Evolutionary conservation across 2,329 filamentous ascomycete species (phyloP).

Genomic region (Trichoderma hamatum): DNA sequence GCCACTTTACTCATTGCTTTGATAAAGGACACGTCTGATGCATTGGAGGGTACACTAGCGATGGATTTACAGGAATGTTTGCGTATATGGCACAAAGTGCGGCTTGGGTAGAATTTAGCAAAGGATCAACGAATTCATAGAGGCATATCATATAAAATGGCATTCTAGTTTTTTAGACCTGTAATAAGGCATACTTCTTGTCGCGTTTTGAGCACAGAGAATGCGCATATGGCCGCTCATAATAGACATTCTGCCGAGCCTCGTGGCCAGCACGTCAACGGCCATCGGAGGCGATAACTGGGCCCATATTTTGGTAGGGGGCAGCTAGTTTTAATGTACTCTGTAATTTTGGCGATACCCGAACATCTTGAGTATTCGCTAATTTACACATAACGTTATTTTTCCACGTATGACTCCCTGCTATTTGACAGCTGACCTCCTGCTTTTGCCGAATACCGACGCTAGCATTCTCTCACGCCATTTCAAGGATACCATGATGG

Average conservation of each 20-base stretch:
- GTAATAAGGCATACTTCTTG: background rate
- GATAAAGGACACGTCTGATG: slow-evolving; percentile 50
- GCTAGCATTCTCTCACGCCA: background rate
- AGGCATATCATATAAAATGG: background rate
- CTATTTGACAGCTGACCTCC: background rate
- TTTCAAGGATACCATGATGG: background rate
- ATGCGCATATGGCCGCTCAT: background rate
- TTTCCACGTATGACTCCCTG: background rate
- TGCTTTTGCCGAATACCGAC: background rate
- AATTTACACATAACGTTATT: background rate
- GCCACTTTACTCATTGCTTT: slow-evolving; percentile 53
- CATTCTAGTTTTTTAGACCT: too few relatives aligned
- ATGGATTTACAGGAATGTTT: slow-evolving; percentile 60
- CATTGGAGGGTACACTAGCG: slow-evolving; percentile 51
- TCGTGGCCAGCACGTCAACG: too few relatives aligned
- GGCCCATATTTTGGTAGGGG: background rate
- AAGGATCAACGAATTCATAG: background rate
- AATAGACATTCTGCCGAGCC: too few relatives aligned
- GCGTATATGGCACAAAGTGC: slow-evolving; percentile 55
- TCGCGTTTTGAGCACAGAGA: background rate
- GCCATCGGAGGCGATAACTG: background rate
- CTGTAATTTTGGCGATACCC: background rate
- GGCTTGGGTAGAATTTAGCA: slow-evolving; percentile 47
- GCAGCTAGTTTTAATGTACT: background rate
- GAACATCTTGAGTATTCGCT: background rate